A percentile compares a stretch with the other conserved stretches of the same genome.
phyloP scores from a whole-genome alignment of 768 basidiomycete genomes.

The Leccinellum luteum region DNA sequence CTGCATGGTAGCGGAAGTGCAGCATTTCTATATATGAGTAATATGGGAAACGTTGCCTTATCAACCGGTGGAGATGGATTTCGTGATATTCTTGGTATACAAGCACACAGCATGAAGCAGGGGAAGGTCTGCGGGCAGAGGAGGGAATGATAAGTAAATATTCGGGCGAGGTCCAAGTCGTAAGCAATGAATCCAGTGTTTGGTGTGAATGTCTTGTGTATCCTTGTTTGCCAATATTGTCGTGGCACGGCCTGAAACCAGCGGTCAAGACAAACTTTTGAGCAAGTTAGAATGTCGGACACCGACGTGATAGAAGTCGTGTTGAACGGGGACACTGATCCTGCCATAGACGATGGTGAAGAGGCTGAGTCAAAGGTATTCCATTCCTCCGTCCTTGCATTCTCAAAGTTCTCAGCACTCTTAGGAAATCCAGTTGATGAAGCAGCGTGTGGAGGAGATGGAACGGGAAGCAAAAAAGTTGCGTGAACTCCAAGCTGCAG shows the following conservation, averaged over 20 bases:
- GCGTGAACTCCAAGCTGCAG: constrained; percentile 81
- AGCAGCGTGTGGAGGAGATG: constrained; percentile 91
- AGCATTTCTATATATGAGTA: constrained; percentile 1
- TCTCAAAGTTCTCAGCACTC: constrained; percentile 14
- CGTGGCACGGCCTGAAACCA: constrained; percentile 17
- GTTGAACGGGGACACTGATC: constrained; percentile 29
- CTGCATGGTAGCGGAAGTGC: background rate
- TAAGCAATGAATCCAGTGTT: background rate
- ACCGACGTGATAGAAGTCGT: constrained; percentile 43
- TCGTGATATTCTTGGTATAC: background rate
- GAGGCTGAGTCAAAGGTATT: constrained; percentile 62
- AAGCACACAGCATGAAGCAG: background rate
- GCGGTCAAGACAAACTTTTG: constrained; percentile 23
- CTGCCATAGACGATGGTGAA: constrained; percentile 53
- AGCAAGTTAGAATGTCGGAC: constrained; percentile 48
- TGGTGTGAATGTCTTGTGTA: constrained; percentile 15
- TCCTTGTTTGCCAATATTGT: constrained; percentile 23
- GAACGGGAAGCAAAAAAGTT: constrained; percentile 87
- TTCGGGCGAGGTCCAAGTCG: background rate
- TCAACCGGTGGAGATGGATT: constrained; percentile 1
- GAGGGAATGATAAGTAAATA: background rate
- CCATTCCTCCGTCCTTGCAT: constrained; percentile 3
- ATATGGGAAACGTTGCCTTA: background rate
- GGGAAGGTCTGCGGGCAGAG: background rate
- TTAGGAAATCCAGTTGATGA: constrained; percentile 90